Evolutionary conservation across 768 basidiomycete species (phyloP).

Genomic region (Mycena filopes): DNA sequence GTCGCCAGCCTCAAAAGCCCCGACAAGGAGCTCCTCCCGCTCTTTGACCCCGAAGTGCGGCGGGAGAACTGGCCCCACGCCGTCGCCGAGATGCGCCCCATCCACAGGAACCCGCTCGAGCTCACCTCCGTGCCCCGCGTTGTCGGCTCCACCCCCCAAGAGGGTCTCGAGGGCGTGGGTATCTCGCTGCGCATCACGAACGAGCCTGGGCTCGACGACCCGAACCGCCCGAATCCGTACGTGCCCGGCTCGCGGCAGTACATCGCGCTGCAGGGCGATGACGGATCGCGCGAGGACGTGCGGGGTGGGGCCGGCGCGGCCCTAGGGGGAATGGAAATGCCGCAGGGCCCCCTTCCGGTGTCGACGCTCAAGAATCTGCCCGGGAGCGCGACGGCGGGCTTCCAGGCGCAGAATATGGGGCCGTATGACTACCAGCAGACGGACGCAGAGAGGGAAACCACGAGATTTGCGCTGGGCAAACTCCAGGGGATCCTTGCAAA

Average conservation of each 20-base stretch:
- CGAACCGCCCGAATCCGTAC: slow-evolving; percentile 14
- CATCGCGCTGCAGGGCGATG: neutral
- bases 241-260: slow-evolving; percentile 28
- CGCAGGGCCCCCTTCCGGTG: too few species aligned
- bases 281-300: neutral
- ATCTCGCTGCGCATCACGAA: slow-evolving; percentile 7
- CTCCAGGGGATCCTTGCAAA: too few species aligned
- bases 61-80: slow-evolving; percentile 21
- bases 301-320: neutral
- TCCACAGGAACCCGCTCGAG: neutral
- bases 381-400: too few species aligned
- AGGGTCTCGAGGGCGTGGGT: slow-evolving; percentile 20
- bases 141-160: slow-evolving; percentile 19
- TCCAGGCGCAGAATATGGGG: too few species aligned
- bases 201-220: slow-evolving; percentile 1
- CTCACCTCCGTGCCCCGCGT: slow-evolving; percentile 21
- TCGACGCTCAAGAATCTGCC: too few species aligned
- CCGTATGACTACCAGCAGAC: too few species aligned
- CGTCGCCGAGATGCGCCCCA: slow-evolving; percentile 24
- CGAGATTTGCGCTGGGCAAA: too few species aligned
- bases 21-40: neutral
- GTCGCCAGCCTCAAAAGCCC: neutral
- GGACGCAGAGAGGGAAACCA: too few species aligned
- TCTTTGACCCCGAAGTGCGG: slow-evolving; percentile 16
- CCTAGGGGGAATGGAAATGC: too few species aligned